Evolutionary conservation across 2,329 filamentous ascomycete species (phyloP).

Genomic region (Trichoderma sp.): DNA sequence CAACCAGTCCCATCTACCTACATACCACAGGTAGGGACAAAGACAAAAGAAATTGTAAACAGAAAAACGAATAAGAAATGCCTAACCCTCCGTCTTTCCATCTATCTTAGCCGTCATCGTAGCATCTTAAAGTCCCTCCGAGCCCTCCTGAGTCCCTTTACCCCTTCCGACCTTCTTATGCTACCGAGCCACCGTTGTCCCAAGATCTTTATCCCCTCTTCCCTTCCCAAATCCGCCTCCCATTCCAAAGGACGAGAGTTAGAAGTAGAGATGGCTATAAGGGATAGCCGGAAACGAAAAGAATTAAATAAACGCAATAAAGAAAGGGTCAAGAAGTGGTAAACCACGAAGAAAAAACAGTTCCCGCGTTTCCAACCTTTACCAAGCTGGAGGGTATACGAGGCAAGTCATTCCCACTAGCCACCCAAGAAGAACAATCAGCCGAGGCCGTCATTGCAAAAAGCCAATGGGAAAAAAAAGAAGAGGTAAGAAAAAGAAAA

Average conservation of each 20-base stretch:
- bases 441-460: background rate
- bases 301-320: background rate
- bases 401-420: background rate
- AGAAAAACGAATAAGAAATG: background rate
- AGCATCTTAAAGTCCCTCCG: constrained; percentile 4
- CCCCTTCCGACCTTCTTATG: constrained; percentile 4
- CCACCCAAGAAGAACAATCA: background rate
- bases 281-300: background rate
- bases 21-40: background rate
- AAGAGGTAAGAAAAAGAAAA: background rate
- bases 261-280: background rate
- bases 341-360: background rate
- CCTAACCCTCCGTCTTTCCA: background rate
- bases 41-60: background rate
- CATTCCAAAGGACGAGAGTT: background rate
- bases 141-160: background rate
- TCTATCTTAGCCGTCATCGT: constrained; percentile 20
- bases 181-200: constrained; percentile 5
- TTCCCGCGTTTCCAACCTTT: background rate
- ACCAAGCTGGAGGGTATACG: background rate
- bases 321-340: background rate
- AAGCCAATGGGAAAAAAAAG: background rate
- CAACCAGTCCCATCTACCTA: background rate
- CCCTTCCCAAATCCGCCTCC: background rate
- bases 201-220: background rate